Evolutionary conservation across 345 rosid species (phyloP), one percentile per base, ranked within the genome.

Genomic region (Eucalyptus virginea): DNA sequence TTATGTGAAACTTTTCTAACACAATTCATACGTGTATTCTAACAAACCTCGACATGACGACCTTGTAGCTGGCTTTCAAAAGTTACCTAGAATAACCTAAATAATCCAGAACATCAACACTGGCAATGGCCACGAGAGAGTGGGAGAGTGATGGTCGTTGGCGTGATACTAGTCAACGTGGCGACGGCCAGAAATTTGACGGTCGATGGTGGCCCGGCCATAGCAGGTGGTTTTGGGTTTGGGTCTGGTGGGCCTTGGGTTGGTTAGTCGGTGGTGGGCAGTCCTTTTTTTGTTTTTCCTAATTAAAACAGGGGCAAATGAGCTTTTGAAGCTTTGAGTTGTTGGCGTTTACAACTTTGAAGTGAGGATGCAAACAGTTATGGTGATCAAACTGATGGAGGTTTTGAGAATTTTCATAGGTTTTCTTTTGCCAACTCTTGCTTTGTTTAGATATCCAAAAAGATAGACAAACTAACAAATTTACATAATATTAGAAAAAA

Each of bases 1-100:
- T 0, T 0, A 52, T 52, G 4, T 52, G 11, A 4, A 21, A 52
- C 11, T 52, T 52, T 2, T 52, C 1, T 52, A 52, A 51, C 54
- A 51, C 52, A 50, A 50, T 15, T 50, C 18, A 49, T 49, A 2
- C 17, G 0, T 49, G 51, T 49, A 49, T 51, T 52, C 9, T 18
- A 52, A 19, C 26, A 8, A 1, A 65, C 21, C 40, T 65, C 0
- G 11, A 8, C 32, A 34, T 4, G 19, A 8, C 21, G 0, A 18
- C 21, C 40, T 0, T n/a, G 40, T n/a, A 7, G 11, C 11, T 15
- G 5, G 11, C 26, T 21, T 52, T 52, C 58, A 52, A 52, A 8
- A 52, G 58, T 52, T 21, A 52, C 0, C 58, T 21, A 52, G 58
- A 52, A 52, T 52, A 52, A 4, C 58, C 24, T 21, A 52, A 21